Conservation (phyloP, 2,329 filamentous ascomycete genomes). For the Didymella pomorum region DNA sequence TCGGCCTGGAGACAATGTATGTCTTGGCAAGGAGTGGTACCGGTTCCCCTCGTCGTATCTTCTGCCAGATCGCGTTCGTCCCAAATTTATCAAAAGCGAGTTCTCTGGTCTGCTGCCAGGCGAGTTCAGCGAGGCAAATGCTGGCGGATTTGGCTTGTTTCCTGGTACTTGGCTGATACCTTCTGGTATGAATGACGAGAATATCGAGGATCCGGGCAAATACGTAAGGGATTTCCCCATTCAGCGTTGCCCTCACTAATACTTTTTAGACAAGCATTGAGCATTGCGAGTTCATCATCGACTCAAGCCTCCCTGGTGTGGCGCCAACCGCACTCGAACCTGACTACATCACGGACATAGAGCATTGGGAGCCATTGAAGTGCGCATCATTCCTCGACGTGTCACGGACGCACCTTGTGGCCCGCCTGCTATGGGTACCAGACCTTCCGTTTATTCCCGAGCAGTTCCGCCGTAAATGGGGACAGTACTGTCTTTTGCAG, state of each 20-base stretch:
- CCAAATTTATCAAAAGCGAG: constrained; percentile 90
- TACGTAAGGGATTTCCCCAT: constrained; percentile 65
- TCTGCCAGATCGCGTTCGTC: constrained; percentile 80
- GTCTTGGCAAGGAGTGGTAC: constrained; percentile 97
- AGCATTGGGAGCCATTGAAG: constrained; percentile 78
- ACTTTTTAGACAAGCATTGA: constrained; percentile 68
- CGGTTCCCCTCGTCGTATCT: constrained; percentile 95
- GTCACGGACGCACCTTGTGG: constrained; percentile 73
- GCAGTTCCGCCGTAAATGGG: constrained; percentile 78
- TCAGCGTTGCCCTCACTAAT: constrained; percentile 20
- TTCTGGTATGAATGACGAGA: constrained; percentile 88
- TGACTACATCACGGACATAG: constrained; percentile 75
- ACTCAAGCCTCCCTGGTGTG: constrained; percentile 77
- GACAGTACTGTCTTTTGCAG: constrained; percentile 82
- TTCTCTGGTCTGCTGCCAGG: constrained; percentile 90
- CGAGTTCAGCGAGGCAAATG: constrained; percentile 80
- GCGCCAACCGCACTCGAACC: constrained; percentile 74
- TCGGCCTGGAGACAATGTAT: constrained; percentile 73
- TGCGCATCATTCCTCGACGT: constrained; percentile 86
- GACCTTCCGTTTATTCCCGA: constrained; percentile 73
- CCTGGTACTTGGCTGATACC: constrained; percentile 86
- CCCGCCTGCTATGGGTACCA: constrained; percentile 83
- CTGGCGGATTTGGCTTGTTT: constrained; percentile 72
- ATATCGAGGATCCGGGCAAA: constrained; percentile 85
- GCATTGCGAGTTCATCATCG: constrained; percentile 83